Evolutionary conservation across 495 filamentous ascomycete species (phyloP), one percentile per base, ranked within the genome.

Genomic region (Antarctomyces pellizariae): DNA sequence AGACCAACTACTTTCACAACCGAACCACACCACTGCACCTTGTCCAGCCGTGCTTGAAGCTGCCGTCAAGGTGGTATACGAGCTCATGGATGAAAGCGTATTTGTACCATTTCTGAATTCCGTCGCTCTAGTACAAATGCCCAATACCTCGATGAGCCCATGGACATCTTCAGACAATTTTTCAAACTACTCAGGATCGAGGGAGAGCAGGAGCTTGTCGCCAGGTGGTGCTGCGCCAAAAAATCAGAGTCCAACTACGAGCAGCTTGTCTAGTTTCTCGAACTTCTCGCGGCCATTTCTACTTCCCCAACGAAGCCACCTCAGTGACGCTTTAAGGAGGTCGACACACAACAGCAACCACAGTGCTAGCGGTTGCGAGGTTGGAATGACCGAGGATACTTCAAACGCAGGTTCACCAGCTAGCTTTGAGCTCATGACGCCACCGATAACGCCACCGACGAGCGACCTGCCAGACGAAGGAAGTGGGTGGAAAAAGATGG

Each of bases 61-160:
- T n/a, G 86, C 86, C n/a, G 78, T 86, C 10, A 62, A 68, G 31
- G 84, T 89, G 28, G 74, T 91, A 9, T 79, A 82, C 44, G 84
- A 95, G 32, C 52, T 99, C 33, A 95, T 99, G 79, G 83, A 93
- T 41, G 86, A 93, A 39, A 91, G 79, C 2, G 79, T 95, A 2
- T 55, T 86, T 16, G 70, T 77, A 1, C 74, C 78, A 0, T 89
- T 86, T 44, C 53, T 86, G 11, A 79, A 77, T 38, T 62, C 58
- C 4, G 50, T 60, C 29, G 37, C 53, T 19, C 43, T 51, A 16
- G 36, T 51, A 26, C 37, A 52, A 16, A 29, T 45, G 10, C 22
- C 41, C 16, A 34, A 43, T 28, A 28, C 36, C 14, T 27, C 16
- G 36, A 44, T 26, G 36, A 52, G 22, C 35, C 46, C 26, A 17